Evolutionary conservation across 2,329 filamentous ascomycete genomes (phyloP).

Genomic region (Fusarium scirpi): DNA sequence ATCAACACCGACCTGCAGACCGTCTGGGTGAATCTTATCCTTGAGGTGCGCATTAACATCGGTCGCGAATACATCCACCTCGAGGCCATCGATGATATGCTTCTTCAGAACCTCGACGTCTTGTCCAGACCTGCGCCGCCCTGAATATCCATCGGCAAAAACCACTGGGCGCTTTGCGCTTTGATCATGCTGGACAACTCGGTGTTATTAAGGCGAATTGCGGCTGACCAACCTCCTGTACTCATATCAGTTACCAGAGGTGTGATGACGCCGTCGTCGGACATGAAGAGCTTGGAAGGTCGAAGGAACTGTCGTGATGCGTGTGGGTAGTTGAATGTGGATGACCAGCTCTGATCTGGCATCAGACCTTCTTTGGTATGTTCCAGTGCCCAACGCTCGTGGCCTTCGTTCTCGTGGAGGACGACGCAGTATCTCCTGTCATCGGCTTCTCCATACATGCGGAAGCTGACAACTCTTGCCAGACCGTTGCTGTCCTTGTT

Average conservation of each 20-base stretch:
- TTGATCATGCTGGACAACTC: neutral
- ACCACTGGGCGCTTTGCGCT: neutral
- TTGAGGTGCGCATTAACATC: constrained; percentile 1
- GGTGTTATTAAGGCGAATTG: constrained; percentile 1
- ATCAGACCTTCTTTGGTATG: neutral
- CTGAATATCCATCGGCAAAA: constrained; percentile 31
- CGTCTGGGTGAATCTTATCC: constrained; percentile 35
- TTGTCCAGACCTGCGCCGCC: constrained; percentile 3
- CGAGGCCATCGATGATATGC: constrained; percentile 22
- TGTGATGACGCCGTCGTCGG: constrained; percentile 33
- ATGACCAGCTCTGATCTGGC: neutral
- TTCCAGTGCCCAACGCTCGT: constrained; percentile 19
- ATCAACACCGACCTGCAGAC: constrained; percentile 14
- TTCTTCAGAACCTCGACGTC: constrained; percentile 25
- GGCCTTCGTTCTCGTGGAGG: constrained; percentile 28
- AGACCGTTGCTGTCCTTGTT: constrained; percentile 9
- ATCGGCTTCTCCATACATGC: constrained; percentile 27
- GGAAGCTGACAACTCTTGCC: constrained; percentile 5
- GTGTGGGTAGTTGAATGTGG: neutral
- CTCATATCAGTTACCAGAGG: constrained; percentile 32
- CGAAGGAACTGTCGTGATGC: constrained; percentile 31
- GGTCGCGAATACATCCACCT: constrained; percentile 29
- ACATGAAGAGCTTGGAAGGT: constrained; percentile 23
- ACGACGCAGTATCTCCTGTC: constrained; percentile 35
- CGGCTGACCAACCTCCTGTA: constrained; percentile 23